A percentile compares a stretch with the other conserved stretches of the same genome.
These are phyloP conservation scores for Sporisorium exsertum DNA, from an alignment of 1,284 basidiomycete species.

Conservation along the genomic window DNA sequence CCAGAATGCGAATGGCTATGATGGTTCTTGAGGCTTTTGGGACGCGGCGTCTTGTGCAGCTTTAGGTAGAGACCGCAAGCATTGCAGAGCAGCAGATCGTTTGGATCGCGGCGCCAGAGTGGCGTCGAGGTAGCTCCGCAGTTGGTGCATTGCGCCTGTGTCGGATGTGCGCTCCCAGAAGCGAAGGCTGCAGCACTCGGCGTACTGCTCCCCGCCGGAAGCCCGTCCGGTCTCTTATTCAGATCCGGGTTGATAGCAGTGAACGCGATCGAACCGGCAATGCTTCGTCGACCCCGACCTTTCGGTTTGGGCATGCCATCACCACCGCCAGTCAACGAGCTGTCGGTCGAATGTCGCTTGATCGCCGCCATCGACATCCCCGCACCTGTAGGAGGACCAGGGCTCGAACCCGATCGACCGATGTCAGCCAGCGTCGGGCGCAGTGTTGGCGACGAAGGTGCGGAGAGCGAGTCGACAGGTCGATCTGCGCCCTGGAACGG, in stretches of 20 bases:
- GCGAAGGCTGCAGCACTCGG: slow-evolving; percentile 24
- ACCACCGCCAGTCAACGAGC: slow-evolving; percentile 3
- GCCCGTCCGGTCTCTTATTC: slow-evolving; percentile 19
- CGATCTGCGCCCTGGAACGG: slow-evolving; percentile 41
- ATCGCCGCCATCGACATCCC: slow-evolving; percentile 14
- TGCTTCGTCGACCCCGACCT: slow-evolving; percentile 43
- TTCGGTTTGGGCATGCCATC: slow-evolving; percentile 36
- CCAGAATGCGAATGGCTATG: slow-evolving; percentile 52
- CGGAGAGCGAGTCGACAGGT: slow-evolving; percentile 45
- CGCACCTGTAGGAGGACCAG: slow-evolving; percentile 22
- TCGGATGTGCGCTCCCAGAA: slow-evolving; percentile 27
- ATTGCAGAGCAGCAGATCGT: slow-evolving; percentile 64
- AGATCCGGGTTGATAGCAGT: slow-evolving; percentile 48
- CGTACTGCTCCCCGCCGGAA: slow-evolving; percentile 25
- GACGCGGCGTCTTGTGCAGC: slow-evolving; percentile 65
- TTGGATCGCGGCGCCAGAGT: slow-evolving; percentile 63
- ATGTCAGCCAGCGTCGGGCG: slow-evolving; percentile 34
- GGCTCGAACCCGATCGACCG: slow-evolving; percentile 44
- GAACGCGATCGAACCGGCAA: slow-evolving; percentile 44
- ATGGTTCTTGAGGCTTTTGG: slow-evolving; percentile 59
- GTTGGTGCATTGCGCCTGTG: slow-evolving; percentile 61
- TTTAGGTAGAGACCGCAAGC: slow-evolving; percentile 67
- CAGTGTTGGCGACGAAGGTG: slow-evolving; percentile 44
- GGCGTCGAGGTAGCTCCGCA: slow-evolving; percentile 65
- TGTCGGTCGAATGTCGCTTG: slow-evolving; percentile 46